These are phyloP conservation scores for Mycosarcoma maydis DNA, from an alignment of 1,284 basidiomycete species.

Conservation along the genomic window DNA sequence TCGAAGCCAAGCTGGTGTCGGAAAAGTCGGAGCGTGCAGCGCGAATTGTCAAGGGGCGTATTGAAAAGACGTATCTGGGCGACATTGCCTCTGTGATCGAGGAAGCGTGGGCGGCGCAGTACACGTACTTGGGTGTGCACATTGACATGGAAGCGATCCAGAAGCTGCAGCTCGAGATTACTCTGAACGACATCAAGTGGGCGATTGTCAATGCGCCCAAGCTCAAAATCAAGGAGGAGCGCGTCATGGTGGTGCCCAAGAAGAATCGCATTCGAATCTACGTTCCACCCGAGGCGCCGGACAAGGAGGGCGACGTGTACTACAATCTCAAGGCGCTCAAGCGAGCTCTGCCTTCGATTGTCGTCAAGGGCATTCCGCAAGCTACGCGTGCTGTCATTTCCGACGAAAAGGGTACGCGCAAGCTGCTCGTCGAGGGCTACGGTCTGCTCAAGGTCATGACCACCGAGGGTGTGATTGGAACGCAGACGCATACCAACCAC, in stretches of 20 bases:
- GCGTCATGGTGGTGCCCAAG: slow-evolving; percentile 59
- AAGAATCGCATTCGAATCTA: slow-evolving; percentile 87
- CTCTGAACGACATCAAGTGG: slow-evolving; percentile 91
- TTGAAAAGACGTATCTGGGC: slow-evolving; percentile 94
- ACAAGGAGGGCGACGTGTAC: slow-evolving; percentile 74
- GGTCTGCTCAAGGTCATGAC: slow-evolving; percentile 98
- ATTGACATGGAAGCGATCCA: slow-evolving; percentile 89
- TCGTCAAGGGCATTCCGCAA: slow-evolving; percentile 64
- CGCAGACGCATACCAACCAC: slow-evolving; percentile 93
- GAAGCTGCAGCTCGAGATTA: slow-evolving; percentile 92
- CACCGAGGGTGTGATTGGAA: slow-evolving; percentile 93
- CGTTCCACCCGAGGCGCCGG: slow-evolving; percentile 69
- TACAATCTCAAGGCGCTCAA: slow-evolving; percentile 64
- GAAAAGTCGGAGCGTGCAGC: slow-evolving; percentile 79
- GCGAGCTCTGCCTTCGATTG: slow-evolving; percentile 61
- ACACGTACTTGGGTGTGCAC: slow-evolving; percentile 92
- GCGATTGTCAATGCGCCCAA: slow-evolving; percentile 87
- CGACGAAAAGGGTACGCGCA: slow-evolving; percentile 64
- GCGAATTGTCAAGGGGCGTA: slow-evolving; percentile 93
- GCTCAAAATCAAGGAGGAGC: slow-evolving; percentile 87
- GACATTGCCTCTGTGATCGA: slow-evolving; percentile 93
- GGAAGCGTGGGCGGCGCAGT: slow-evolving; percentile 92
- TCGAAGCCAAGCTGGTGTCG: slow-evolving; percentile 91
- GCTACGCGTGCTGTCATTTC: slow-evolving; percentile 63
- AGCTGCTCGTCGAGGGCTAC: slow-evolving; percentile 77